Evolutionary conservation across 768 basidiomycete genomes (phyloP).

Genomic region (Trametes cubensis): DNA sequence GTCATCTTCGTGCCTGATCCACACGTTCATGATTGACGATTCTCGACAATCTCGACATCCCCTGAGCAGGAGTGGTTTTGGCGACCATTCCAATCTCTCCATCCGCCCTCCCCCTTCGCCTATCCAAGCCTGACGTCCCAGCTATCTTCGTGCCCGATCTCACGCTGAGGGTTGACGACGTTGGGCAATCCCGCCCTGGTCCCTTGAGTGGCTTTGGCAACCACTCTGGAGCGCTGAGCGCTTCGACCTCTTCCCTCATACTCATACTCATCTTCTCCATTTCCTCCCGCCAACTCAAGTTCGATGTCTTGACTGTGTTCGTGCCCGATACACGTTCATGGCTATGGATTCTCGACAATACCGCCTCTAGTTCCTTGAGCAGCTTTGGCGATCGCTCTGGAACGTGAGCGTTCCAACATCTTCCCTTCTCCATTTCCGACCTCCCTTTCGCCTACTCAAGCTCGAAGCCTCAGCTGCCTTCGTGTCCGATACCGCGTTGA

Average conservation of each 20-base stretch:
- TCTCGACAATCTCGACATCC: not conserved
- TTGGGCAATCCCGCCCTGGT: not conserved
- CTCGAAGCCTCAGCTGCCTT: not conserved
- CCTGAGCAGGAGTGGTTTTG: not conserved
- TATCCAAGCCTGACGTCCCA: not conserved
- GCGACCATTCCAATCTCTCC: not conserved
- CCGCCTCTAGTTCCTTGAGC: not conserved
- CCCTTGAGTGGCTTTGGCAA: not conserved
- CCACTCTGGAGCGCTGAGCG: not conserved
- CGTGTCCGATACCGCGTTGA: not conserved
- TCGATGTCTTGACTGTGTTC: not conserved
- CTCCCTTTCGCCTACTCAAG: not conserved
- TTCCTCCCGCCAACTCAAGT: not conserved
- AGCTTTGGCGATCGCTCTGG: not conserved
- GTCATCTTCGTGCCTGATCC: constrained; percentile 7
- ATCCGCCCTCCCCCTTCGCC: not conserved
- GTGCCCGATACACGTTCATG: not conserved
- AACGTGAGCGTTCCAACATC: not conserved
- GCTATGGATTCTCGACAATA: not conserved
- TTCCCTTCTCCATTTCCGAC: too few relatives aligned
- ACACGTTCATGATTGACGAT: not conserved
- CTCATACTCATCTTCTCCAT: not conserved
- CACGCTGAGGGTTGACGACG: not conserved
- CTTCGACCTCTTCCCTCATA: not conserved
- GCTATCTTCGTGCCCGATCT: not conserved